Evolutionary conservation across 345 rosid species (phyloP).

Genomic region (Clausena lansium): DNA sequence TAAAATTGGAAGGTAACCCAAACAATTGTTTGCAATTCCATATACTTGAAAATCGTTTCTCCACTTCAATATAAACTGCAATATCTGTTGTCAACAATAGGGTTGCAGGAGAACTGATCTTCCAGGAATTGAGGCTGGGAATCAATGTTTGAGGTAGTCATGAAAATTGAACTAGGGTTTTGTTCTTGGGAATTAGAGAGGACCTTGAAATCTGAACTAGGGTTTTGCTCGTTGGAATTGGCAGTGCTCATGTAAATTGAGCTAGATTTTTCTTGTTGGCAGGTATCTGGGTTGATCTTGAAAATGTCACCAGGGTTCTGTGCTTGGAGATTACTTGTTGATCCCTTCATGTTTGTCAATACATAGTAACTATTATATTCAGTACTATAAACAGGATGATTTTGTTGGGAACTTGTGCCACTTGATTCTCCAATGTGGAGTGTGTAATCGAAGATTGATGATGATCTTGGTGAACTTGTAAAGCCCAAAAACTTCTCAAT

Average conservation of each 20-base stretch:
- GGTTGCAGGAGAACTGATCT: constrained; percentile 23
- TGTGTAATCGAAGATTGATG: constrained; percentile 29
- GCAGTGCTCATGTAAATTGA: constrained; percentile 17
- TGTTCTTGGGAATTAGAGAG: constrained; percentile 10
- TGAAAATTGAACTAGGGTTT: constrained; percentile 30
- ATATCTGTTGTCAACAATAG: constrained; percentile 19
- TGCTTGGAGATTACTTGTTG: constrained; percentile 29
- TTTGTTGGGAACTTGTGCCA: constrained; percentile 22
- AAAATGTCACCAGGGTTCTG: constrained; percentile 28
- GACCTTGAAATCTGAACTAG: constrained; percentile 23
- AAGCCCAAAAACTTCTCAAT: constrained; percentile 56
- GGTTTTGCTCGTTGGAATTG: constrained; percentile 19
- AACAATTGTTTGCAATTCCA: background rate
- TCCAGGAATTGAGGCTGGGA: constrained; percentile 24
- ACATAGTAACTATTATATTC: constrained; percentile 21
- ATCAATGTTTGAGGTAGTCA: constrained; percentile 15
- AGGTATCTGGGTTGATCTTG: constrained; percentile 16
- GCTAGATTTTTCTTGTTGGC: constrained; percentile 18
- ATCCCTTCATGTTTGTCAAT: constrained; percentile 25
- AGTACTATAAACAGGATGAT: constrained; percentile 14
- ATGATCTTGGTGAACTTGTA: constrained; percentile 15
- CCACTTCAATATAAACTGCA: constrained; percentile 23
- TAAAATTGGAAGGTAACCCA: constrained; percentile 10
- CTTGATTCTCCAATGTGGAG: constrained; percentile 18
- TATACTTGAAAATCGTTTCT: background rate